phyloP scores from a whole-genome alignment of 495 filamentous ascomycete species.

The Xeromyces bisporus region DNA sequence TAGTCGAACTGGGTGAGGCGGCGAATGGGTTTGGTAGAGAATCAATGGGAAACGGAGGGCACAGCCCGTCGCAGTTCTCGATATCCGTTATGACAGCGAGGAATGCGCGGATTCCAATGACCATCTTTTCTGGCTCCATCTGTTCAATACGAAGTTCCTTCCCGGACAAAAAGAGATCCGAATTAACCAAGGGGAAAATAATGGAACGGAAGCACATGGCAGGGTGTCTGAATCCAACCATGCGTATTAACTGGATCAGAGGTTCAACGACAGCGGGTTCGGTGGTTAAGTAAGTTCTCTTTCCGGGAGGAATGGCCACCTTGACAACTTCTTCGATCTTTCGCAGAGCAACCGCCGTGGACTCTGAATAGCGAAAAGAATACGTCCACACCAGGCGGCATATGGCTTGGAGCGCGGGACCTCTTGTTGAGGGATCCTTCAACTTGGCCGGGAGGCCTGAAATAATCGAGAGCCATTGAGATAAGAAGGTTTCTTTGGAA shows the following conservation, averaged over 20 bases:
- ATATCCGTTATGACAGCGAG: conserved; percentile 83
- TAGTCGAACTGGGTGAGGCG: conserved; percentile 16
- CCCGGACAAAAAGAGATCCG: conserved; percentile 60
- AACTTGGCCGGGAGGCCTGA: conserved; percentile 56
- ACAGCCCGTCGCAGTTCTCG: conserved; percentile 64
- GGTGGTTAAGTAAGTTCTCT: conserved; percentile 58
- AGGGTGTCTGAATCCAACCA: conserved; percentile 86
- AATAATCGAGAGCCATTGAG: conserved; percentile 72
- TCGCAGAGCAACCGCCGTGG: conserved; percentile 44
- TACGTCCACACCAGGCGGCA: conserved; percentile 95
- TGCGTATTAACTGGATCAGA: conserved; percentile 78
- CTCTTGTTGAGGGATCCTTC: conserved; percentile 66
- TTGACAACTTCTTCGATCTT: conserved; percentile 79
- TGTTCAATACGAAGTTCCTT: conserved; percentile 78
- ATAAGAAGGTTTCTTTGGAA: conserved; percentile 60
- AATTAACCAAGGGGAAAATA: conserved; percentile 88
- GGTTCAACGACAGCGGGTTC: conserved; percentile 75
- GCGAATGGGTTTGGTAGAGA: conserved; percentile 29
- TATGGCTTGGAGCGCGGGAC: conserved; percentile 72
- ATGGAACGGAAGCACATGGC: conserved; percentile 83
- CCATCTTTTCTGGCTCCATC: conserved; percentile 89
- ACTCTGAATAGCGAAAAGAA: conserved; percentile 67
- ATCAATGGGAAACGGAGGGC: conserved; percentile 62
- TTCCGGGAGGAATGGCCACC: conserved; percentile 62
- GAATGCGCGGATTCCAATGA: conserved; percentile 88